Conservation (phyloP, 2,329 filamentous ascomycete species). For the Clarireedia homoeocarpa region DNA sequence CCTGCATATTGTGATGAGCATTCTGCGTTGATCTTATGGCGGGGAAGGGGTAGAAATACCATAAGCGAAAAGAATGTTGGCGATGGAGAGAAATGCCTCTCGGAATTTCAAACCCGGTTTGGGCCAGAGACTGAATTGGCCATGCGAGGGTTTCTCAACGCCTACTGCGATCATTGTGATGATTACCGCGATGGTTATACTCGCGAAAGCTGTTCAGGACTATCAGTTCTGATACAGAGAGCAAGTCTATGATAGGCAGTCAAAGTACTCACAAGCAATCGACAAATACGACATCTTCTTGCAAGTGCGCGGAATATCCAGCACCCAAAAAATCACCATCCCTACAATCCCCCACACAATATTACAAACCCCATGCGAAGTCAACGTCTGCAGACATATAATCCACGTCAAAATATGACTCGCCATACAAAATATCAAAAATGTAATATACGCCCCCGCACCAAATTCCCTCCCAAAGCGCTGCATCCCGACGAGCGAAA, state of each 20-base stretch:
- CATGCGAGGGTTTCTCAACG: background rate
- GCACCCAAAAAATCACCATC: constrained; percentile 41
- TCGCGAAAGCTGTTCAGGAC: constrained; percentile 38
- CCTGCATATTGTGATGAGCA: background rate
- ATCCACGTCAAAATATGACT: constrained; percentile 52
- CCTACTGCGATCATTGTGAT: constrained; percentile 44
- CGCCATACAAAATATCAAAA: constrained; percentile 52
- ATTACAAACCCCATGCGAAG: constrained; percentile 44
- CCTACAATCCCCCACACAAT: constrained; percentile 47
- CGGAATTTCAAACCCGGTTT: constrained; percentile 29
- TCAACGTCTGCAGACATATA: constrained; percentile 50
- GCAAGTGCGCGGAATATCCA: constrained; percentile 47
- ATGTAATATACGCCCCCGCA: constrained; percentile 42
- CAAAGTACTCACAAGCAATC: constrained; percentile 36
- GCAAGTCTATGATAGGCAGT: background rate
- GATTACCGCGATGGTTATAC: constrained; percentile 45
- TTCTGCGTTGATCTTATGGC: background rate
- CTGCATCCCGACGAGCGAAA: background rate
- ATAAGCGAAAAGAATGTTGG: constrained; percentile 54
- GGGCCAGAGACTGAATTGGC: constrained; percentile 25
- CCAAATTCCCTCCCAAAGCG: constrained; percentile 37
- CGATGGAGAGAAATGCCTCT: constrained; percentile 40
- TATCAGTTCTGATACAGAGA: background rate
- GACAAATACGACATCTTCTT: constrained; percentile 47
- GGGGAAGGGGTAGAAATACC: constrained; percentile 18